Evolutionary conservation across 441 rosid genomes (phyloP), one percentile per base, ranked within the genome.

Genomic region (Raphanus hybrid): DNA sequence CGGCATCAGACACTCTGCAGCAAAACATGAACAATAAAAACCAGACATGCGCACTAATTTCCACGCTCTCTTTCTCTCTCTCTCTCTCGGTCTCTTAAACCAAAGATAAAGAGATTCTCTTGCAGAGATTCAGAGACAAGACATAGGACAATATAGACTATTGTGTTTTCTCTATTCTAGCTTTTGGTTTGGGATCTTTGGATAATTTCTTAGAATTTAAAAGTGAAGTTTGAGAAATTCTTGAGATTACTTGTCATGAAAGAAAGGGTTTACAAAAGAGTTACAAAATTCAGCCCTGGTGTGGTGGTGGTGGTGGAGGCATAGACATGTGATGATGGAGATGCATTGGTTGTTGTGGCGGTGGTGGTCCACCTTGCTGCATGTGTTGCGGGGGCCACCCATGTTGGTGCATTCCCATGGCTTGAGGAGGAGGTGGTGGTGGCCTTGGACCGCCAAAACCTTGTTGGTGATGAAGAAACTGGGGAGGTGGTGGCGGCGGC

Each of bases 361-460:
- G 34, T 29, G 34, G 34, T 29, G 34, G 34, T 29, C 34, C 34
- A 35, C 92, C 96, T 57, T 75, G 75, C 67, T 87, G 82, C 68
- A 89, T 91, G 67, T 90, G 97, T 8, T 88, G 94, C 15, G 82
- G 93, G 11, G 85, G 89, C 96, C 94, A 91, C 0, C 69, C 65
- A 20, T 81, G 91, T 71, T 84, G 91, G 45, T 78, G 92, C 86
- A 88, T 84, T 61, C 88, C 92, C 93, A 92, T 86, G 64, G 79
- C 89, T 80, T 82, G 82, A 57, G 82, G 82, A 43, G 82, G 82
- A 6, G 82, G 82, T 26, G 88, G 94, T 0, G 86, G 87, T 6
- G 85, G 90, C 69, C 92, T 88, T 48, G 61, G 78, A 67, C 82
- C 65, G 67, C 66, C 81, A 8, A 62, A 77, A 61, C 70, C 81